Conservation (phyloP, 352 stramenopile genomes). For the Aphanomyces astaci region DNA sequence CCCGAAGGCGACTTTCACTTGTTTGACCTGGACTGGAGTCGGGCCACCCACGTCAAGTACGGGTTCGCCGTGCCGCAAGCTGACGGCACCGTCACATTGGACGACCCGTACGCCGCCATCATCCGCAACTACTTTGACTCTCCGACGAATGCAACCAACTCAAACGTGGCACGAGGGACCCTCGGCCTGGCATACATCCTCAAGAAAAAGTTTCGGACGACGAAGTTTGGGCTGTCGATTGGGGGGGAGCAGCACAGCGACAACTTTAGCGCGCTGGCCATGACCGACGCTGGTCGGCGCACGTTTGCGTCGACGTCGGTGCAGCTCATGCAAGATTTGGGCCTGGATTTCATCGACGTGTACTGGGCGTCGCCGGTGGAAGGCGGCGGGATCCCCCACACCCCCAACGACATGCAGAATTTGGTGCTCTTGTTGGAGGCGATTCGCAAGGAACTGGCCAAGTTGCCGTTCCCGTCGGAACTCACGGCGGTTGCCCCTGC, state of each 20-base stretch:
- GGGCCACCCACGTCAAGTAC: conserved; percentile 14
- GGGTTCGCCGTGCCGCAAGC: conserved; percentile 13
- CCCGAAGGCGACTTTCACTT: conserved; percentile 12
- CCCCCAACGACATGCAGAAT: not conserved
- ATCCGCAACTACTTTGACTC: not conserved
- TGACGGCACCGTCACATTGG: not conserved
- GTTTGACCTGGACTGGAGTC: conserved; percentile 7
- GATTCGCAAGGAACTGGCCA: not conserved
- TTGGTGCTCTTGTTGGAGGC: not conserved
- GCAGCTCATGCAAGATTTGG: not conserved
- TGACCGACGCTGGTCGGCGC: not conserved
- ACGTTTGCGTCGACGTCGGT: conserved; percentile 3
- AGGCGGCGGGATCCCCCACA: not conserved
- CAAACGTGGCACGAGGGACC: not conserved
- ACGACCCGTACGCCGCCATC: conserved; percentile 1
- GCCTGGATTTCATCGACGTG: conserved; percentile 15
- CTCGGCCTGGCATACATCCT: conserved; percentile 4
- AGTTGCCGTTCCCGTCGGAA: not conserved
- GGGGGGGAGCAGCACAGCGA: not conserved
- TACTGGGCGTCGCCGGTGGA: conserved; percentile 7
- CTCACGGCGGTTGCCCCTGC: not conserved
- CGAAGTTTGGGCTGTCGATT: conserved; percentile 16
- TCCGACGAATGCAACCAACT: not conserved
- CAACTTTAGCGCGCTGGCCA: not conserved
- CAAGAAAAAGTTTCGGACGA: not conserved